Conservation (phyloP, 345 rosid genomes). For the Melaleuca alternifolia region DNA sequence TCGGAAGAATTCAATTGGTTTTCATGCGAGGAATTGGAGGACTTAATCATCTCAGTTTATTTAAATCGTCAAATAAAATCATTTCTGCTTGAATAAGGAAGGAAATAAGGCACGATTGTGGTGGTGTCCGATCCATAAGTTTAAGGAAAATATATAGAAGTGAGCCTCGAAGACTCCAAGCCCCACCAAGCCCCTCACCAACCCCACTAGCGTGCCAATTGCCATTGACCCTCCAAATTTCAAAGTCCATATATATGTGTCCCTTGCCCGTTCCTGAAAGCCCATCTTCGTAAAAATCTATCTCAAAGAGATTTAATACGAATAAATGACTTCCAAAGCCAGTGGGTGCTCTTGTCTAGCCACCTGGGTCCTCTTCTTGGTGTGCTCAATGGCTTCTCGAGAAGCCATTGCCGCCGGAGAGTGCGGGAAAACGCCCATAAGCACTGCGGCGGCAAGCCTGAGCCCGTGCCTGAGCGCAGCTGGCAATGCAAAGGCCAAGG, state of each 20-base stretch:
- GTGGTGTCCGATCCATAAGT: background rate
- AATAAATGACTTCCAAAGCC: constrained; percentile 12
- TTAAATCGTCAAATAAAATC: background rate
- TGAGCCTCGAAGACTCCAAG: background rate
- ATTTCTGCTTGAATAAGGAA: background rate
- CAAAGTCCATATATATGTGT: background rate
- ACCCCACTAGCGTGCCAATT: background rate
- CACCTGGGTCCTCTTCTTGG: constrained; percentile 10
- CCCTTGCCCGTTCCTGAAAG: background rate
- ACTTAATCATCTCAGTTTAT: background rate
- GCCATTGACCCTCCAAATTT: background rate
- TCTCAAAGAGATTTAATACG: background rate
- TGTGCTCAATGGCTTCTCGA: constrained; percentile 7
- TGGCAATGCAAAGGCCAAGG: constrained; percentile 30
- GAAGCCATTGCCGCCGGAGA: constrained; percentile 39
- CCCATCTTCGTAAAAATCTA: background rate
- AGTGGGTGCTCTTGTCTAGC: constrained; percentile 1
- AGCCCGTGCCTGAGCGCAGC: constrained; percentile 71
- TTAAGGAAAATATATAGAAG: background rate
- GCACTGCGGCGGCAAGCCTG: constrained; percentile 57
- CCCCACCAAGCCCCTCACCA: background rate
- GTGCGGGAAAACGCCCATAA: constrained; percentile 64
- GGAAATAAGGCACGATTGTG: background rate
- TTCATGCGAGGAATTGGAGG: background rate
- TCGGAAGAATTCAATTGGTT: background rate